phyloP scores from a whole-genome alignment of 129 eudicot species.

The Sambucus nigra region DNA sequence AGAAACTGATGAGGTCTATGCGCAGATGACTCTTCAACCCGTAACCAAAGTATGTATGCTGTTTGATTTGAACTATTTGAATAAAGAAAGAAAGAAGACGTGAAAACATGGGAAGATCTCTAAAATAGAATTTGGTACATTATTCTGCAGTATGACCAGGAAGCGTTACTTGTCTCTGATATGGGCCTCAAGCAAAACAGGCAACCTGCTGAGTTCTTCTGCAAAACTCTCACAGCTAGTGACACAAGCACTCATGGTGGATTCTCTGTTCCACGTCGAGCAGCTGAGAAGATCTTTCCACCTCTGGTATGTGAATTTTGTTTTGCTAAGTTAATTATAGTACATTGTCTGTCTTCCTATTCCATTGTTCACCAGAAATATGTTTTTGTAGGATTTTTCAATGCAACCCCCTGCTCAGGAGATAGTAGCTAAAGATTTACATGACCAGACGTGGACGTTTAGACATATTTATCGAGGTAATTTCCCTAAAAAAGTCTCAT shows the following conservation, averaged over 20 bases:
- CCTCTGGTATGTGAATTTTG: conserved; percentile 41
- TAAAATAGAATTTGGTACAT: conserved; percentile 3
- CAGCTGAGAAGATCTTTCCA: conserved; percentile 97
- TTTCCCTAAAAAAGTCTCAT: neutral
- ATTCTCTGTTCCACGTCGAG: conserved; percentile 94
- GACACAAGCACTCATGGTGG: conserved; percentile 99
- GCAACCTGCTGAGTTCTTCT: conserved; percentile 87
- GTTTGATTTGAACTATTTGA: conserved; percentile 5
- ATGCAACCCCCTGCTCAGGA: conserved; percentile 99
- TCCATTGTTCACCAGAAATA: conserved; percentile 23
- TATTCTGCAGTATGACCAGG: conserved; percentile 68
- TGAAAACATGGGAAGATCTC: neutral
- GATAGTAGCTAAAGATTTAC: conserved; percentile 77
- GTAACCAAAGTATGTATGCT: conserved; percentile 64
- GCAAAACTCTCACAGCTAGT: conserved; percentile 92
- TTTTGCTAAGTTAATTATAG: neutral
- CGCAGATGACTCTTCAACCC: conserved; percentile 98
- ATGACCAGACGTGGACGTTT: conserved; percentile 91
- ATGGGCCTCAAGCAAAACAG: conserved; percentile 84
- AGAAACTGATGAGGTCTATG: conserved; percentile 96
- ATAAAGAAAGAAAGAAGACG: neutral
- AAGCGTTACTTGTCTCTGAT: conserved; percentile 79
- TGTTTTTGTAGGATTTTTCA: conserved; percentile 56
- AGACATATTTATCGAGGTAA: conserved; percentile 89
- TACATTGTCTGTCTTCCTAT: neutral